These are phyloP conservation scores for Bipolaris oryzae DNA, from an alignment of 2,329 filamentous ascomycete genomes.

Conservation along the genomic window DNA sequence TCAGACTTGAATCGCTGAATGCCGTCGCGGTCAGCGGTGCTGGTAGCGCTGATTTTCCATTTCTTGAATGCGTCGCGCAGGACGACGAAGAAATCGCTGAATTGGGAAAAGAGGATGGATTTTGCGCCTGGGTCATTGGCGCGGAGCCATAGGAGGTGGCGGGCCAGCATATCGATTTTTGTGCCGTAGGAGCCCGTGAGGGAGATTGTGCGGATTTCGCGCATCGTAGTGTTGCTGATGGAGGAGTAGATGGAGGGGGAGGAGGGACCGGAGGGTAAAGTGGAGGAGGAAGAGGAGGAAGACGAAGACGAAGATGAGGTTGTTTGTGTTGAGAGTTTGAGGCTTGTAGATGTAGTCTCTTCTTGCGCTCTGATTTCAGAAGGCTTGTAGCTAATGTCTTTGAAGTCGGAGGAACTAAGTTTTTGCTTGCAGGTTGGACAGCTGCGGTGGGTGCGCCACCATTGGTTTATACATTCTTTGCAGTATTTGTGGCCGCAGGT, in stretches of 20 bases:
- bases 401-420: conserved; percentile 71
- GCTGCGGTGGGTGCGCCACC: conserved; percentile 75
- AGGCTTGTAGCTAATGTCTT: conserved; percentile 83
- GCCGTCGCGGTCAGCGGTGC: conserved; percentile 71
- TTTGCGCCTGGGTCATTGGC: conserved; percentile 85
- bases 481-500: conserved; percentile 88
- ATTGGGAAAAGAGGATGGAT: conserved; percentile 93
- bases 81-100: conserved; percentile 78
- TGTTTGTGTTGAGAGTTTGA: conserved; percentile 22
- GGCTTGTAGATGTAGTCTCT: conserved; percentile 49
- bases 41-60: conserved; percentile 75
- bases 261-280: conserved; percentile 28
- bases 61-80: conserved; percentile 71
- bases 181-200: conserved; percentile 78
- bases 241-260: conserved; percentile 73
- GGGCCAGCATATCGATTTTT: conserved; percentile 75
- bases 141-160: conserved; percentile 85
- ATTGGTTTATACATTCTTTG: conserved; percentile 80
- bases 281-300: conserved; percentile 21
- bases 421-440: conserved; percentile 84
- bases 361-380: conserved; percentile 72
- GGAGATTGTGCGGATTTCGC: conserved; percentile 82
- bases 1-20: conserved; percentile 79
- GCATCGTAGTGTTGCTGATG: conserved; percentile 72
- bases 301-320: neutral